Conservation (phyloP, 345 rosid genomes). For the Microthlaspi erraticum region DNA sequence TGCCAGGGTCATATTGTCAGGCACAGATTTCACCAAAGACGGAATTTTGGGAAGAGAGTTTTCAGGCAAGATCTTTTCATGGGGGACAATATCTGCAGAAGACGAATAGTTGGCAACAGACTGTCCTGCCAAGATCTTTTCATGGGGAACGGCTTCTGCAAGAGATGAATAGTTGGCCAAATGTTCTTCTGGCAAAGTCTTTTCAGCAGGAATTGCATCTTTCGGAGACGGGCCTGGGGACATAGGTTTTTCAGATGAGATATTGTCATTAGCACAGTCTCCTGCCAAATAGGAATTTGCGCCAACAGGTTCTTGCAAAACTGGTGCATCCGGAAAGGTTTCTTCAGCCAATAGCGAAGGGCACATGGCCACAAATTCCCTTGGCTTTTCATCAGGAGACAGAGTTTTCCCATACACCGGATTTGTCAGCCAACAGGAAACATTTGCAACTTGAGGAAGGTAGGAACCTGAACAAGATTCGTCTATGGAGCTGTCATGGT, state of each 20-base stretch:
- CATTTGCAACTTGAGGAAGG: constrained; percentile 26
- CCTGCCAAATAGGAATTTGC: constrained; percentile 27
- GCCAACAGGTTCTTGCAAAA: constrained; percentile 28
- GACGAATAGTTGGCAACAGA: constrained; percentile 20
- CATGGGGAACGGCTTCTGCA: constrained; percentile 30
- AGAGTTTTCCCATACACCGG: constrained; percentile 16
- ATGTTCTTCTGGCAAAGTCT: constrained; percentile 31
- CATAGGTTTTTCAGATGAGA: constrained; percentile 29
- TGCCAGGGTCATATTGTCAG: constrained; percentile 10
- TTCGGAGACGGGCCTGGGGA: constrained; percentile 1
- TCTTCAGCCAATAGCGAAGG: constrained; percentile 27
- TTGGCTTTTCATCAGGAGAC: constrained; percentile 31
- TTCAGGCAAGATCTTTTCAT: constrained; percentile 6
- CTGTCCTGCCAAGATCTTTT: constrained; percentile 26
- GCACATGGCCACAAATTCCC: constrained; percentile 16
- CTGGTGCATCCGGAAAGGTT: not conserved
- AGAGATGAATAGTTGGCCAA: constrained; percentile 14
- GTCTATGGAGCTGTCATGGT: constrained; percentile 23
- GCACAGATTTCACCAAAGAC: constrained; percentile 28
- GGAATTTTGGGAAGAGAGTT: constrained; percentile 14
- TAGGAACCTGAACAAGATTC: constrained; percentile 36
- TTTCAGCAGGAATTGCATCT: constrained; percentile 32
- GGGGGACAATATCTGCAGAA: constrained; percentile 2
- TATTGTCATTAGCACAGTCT: constrained; percentile 31
- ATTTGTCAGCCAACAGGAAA: constrained; percentile 29